Evolutionary conservation across 116 monocot species (phyloP).

Genomic region (Dioscorea cayenensis): DNA sequence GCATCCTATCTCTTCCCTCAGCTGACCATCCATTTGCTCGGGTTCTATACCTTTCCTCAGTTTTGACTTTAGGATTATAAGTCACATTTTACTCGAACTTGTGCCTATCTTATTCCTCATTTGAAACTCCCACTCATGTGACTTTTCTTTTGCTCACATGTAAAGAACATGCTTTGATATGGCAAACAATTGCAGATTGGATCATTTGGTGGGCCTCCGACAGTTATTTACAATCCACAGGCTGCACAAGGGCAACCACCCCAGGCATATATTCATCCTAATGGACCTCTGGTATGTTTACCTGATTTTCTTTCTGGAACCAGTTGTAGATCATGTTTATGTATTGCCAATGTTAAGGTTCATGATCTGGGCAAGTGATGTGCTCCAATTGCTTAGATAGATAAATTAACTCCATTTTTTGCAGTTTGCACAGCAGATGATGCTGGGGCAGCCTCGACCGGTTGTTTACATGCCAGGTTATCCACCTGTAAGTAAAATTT

Average conservation of each 20-base stretch:
- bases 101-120: too few relatives aligned
- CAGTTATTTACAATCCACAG: slow-evolving; percentile 47
- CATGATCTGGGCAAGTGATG: too few relatives aligned
- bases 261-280: slow-evolving; percentile 50
- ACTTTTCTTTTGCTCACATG: background rate
- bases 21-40: too few relatives aligned
- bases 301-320: background rate
- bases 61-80: too few relatives aligned
- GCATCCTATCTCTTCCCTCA: too few relatives aligned
- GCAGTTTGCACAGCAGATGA: slow-evolving; percentile 43
- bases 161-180: background rate
- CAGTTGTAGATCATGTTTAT: too few relatives aligned
- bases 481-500: slow-evolving; percentile 10
- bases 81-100: too few relatives aligned
- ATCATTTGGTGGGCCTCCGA: slow-evolving; percentile 48
- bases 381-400: background rate
- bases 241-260: slow-evolving; percentile 34
- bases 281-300: slow-evolving; percentile 40
- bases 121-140: too few relatives aligned
- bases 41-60: too few relatives aligned
- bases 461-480: slow-evolving; percentile 17
- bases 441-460: slow-evolving; percentile 21
- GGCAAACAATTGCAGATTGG: slow-evolving; percentile 29
- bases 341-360: too few relatives aligned
- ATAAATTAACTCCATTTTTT: slow-evolving; percentile 13